Base-by-base conservation (phyloP, 2,329 filamentous ascomycete genomes). In the Diaporthe sp. region DNA sequence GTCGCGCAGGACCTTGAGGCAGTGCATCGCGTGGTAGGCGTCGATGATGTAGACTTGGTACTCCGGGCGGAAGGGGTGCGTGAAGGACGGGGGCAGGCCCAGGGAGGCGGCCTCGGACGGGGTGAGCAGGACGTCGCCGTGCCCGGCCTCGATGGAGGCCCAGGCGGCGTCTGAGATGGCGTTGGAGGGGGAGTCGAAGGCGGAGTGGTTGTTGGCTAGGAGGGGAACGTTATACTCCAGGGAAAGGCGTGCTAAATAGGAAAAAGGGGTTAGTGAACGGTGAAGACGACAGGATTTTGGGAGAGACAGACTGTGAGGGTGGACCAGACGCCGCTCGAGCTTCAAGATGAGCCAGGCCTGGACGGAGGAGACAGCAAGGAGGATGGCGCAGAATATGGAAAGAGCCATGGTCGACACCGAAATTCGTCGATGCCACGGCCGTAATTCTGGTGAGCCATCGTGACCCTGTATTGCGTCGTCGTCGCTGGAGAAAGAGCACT, bases 41-140 rank as follows among this genome's bases (percentile, higher is more conserved):
- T 82, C 77, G n/a, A 83, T 65, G 22, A 83, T 72, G 63, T 82
- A 83, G 15, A 82, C 63, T 7, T 80, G 79, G 6, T 76, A 47
- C 58, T 82, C 82, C 80, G 81, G 83, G 0, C 81, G 81, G 71
- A 82, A 83, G 4, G 78, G 63, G 70, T 81, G 80, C 1, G 81
- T 75, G 5, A 58, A 58, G 17, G 55, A 58, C 2, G 22, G 73
- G 3, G 71, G 78, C 25, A 83, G 77, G 5, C 61, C 77, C 10
- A 80, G 78, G 12, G 72, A 15, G 17, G 47, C 42, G 7, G 75
- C 80, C 63, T 73, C 81, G 7, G 79, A 73, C 49, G 82, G 42
- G 0, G 25, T 31, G 47, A 67, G 77, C 8, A 80, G 79, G 28
- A 81, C 78, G 1, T 80, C 72, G 3, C 74, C 81, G 6, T 58